Base-by-base conservation (phyloP, 441 rosid genomes). In the Viola pubescens region DNA sequence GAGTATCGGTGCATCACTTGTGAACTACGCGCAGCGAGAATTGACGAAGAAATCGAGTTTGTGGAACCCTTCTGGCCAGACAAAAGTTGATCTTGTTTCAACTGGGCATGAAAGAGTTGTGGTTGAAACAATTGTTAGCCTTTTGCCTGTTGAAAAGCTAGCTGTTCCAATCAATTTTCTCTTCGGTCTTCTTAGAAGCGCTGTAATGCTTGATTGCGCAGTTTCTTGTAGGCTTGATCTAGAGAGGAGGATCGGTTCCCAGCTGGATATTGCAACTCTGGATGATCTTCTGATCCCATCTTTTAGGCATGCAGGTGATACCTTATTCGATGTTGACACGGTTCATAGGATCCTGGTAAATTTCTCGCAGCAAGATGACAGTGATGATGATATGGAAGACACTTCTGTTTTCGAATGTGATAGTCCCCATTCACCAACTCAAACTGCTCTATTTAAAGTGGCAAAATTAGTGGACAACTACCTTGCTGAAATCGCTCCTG, bases 401-500 rank as follows among this genome's bases (percentile, higher is more conserved):
- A 87, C 77, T 51, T 89, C 97, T 3, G 92, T 85, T 50, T 86
- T 92, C 49, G 97, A 92, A 78, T 79, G 82, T 0, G 90, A 84
- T 51, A 81, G 90, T 67, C 95, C 87, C 48, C 84, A 62, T 56
- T 89, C 97, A 1, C 97, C 98, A 57, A 81, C 98, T 60, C 97
- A 92, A 70, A 80, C 79, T 9, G 80, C 96, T 16, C 68, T 92
- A 77, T 84, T 78, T 62, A 89, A 89, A 77, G 97, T 92, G 12
- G 75, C 94, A 4, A 92, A 89, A 70, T 78, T 92, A 60, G 89
- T 92, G 56, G 98, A 92, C 69, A 92, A 80, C 69, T 92, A 92
- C 64, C 97, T 92, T 3, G 94, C 96, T 7, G 98, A 92, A 77
- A 89, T 92, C 3, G 97, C 97, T 48, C 91, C 98, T 0, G 98